Evolutionary conservation across 108 stramenopile genomes (phyloP).

Genomic region (Mayamaea pseudoterrestris): DNA sequence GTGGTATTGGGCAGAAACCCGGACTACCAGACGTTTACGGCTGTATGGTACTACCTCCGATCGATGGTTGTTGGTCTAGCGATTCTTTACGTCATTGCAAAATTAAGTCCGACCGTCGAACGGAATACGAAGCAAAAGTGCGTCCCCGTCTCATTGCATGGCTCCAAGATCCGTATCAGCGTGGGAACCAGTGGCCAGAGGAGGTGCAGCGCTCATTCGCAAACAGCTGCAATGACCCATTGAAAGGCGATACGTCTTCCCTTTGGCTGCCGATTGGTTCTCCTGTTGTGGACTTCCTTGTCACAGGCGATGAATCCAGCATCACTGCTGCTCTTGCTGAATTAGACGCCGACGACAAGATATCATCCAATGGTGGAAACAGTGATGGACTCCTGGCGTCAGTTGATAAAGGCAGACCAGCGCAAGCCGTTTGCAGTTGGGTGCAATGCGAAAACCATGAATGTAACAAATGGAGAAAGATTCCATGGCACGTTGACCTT

Average conservation of each 20-base stretch:
- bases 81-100: conserved; percentile 12
- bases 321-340: conserved; percentile 34
- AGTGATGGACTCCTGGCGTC: conserved; percentile 46
- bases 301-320: conserved; percentile 66
- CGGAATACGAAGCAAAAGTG: conserved; percentile 25
- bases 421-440: conserved; percentile 83
- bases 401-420: conserved; percentile 75
- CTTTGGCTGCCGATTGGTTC: conserved; percentile 61
- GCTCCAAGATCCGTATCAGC: conserved; percentile 58
- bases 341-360: conserved; percentile 15
- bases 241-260: conserved; percentile 15
- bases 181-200: conserved; percentile 68
- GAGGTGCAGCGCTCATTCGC: conserved; percentile 46
- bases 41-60: conserved; percentile 53
- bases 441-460: conserved; percentile 83
- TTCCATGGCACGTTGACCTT: conserved; percentile 81
- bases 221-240: too few relatives aligned
- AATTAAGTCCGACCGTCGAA: not conserved
- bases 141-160: conserved; percentile 59
- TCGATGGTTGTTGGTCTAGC: conserved; percentile 32
- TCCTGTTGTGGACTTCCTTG: conserved; percentile 75
- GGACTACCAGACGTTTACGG: conserved; percentile 69
- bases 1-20: conserved; percentile 66
- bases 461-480: conserved; percentile 82
- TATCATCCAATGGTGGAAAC: not conserved